Conservation (phyloP, 2,329 filamentous ascomycete genomes). For the Exophiala viscosa region DNA sequence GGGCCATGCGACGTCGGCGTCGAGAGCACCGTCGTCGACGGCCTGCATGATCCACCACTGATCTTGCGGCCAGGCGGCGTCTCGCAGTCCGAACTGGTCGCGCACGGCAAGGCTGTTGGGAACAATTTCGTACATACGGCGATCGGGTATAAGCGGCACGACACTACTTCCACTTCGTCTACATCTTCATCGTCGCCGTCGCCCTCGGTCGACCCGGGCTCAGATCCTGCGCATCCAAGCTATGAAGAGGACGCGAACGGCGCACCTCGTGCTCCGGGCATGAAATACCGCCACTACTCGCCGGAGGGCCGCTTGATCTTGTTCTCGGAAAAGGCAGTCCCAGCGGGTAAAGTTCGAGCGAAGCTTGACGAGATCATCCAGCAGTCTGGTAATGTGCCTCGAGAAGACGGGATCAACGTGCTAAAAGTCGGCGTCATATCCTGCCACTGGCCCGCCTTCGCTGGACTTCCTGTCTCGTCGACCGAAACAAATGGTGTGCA, state of each 20-base stretch:
- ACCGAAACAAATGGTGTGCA: background rate
- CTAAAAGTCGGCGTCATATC: conserved; percentile 26
- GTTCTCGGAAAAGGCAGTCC: conserved; percentile 48
- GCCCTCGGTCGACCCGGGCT: background rate
- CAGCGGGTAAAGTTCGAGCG: conserved; percentile 6
- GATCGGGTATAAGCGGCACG: conserved; percentile 63
- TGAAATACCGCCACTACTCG: conserved; percentile 99
- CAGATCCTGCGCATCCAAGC: background rate
- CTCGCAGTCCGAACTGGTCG: conserved; percentile 54
- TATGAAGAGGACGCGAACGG: conserved; percentile 17
- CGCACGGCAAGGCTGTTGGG: conserved; percentile 66
- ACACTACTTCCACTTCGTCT: background rate
- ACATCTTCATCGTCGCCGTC: conserved; percentile 3
- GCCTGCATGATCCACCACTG: conserved; percentile 72
- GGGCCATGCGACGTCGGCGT: conserved; percentile 84
- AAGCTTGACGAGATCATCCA: conserved; percentile 16
- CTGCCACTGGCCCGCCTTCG: conserved; percentile 30
- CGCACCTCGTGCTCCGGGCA: conserved; percentile 80
- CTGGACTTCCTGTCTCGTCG: conserved; percentile 7
- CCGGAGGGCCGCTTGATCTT: conserved; percentile 81
- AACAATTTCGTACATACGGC: conserved; percentile 74
- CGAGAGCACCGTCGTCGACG: conserved; percentile 95
- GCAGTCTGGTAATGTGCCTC: conserved; percentile 28
- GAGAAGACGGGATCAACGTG: conserved; percentile 36
- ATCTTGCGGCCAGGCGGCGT: conserved; percentile 85